Conservation (phyloP, 352 stramenopile genomes). For the Globisporangium lucens region DNA sequence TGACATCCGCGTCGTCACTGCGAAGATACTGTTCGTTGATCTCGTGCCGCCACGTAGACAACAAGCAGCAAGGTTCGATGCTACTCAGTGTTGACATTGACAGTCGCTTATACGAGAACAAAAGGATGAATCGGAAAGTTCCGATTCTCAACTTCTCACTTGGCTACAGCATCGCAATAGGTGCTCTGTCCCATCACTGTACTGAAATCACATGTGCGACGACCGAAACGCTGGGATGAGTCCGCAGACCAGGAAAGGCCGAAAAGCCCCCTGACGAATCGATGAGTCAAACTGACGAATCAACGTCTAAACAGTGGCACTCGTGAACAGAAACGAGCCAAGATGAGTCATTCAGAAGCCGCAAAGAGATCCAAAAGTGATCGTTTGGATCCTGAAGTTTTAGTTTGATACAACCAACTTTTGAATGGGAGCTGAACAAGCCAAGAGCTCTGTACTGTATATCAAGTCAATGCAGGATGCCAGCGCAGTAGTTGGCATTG, state of each 20-base stretch:
- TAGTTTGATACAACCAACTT: too few relatives aligned
- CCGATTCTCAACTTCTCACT: too few relatives aligned
- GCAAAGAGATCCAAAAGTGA: neutral
- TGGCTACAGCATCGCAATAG: neutral
- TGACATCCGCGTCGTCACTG: neutral
- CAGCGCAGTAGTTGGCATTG: too few relatives aligned
- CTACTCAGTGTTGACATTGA: neutral
- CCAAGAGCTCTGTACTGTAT: neutral
- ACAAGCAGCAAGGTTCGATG: neutral
- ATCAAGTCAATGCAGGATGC: neutral
- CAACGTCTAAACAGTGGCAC: conserved; percentile 8
- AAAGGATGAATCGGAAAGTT: too few relatives aligned
- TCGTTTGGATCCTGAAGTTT: neutral
- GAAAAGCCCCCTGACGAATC: neutral
- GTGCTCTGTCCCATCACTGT: neutral
- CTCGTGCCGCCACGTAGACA: too few relatives aligned
- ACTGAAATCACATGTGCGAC: neutral
- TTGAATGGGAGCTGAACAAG: neutral
- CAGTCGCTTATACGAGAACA: neutral
- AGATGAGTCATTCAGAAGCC: neutral
- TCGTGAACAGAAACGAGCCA: neutral
- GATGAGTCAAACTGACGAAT: conserved; percentile 1
- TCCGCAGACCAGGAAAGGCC: neutral
- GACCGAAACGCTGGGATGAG: neutral
- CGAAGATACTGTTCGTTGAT: too few relatives aligned